Conservation (phyloP, 2,329 filamentous ascomycete genomes). For the Karstenula rhodostoma region DNA sequence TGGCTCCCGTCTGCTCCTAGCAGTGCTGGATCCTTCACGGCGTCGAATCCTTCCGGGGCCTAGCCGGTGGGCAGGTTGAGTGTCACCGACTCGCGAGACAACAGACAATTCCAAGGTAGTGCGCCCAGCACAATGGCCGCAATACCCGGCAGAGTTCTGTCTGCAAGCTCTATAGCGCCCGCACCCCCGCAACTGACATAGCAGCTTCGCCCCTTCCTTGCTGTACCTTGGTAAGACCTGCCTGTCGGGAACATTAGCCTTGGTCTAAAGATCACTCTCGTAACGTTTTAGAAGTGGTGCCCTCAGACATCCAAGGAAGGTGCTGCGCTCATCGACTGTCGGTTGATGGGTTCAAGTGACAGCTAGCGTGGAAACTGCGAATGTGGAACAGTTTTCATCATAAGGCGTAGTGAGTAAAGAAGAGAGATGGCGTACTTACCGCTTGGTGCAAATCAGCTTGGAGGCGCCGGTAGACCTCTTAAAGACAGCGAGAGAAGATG, state of each 20-base stretch:
- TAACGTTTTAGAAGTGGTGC: neutral
- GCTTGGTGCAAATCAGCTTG: neutral
- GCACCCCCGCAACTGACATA: neutral
- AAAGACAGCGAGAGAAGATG: neutral
- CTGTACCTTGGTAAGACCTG: neutral
- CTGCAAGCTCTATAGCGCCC: neutral
- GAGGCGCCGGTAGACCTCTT: neutral
- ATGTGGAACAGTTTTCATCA: constrained; percentile 35
- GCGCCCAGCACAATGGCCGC: neutral
- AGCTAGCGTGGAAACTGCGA: constrained; percentile 39
- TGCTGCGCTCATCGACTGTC: constrained; percentile 27
- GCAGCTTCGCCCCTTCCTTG: neutral
- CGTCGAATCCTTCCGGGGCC: too few species aligned
- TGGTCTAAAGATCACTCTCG: neutral
- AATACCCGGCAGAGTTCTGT: neutral
- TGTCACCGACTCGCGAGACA: too few species aligned
- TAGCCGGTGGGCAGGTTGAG: too few species aligned
- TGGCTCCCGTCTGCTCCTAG: too few species aligned
- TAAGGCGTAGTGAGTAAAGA: neutral
- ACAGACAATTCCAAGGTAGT: neutral
- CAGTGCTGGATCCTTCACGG: too few species aligned
- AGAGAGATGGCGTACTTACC: constrained; percentile 8
- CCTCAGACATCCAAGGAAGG: constrained; percentile 41
- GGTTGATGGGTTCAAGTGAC: constrained; percentile 24
- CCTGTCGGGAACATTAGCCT: neutral